Evolutionary conservation across 306 rosid genomes (phyloP).

Genomic region (Quercus engelmannii): DNA sequence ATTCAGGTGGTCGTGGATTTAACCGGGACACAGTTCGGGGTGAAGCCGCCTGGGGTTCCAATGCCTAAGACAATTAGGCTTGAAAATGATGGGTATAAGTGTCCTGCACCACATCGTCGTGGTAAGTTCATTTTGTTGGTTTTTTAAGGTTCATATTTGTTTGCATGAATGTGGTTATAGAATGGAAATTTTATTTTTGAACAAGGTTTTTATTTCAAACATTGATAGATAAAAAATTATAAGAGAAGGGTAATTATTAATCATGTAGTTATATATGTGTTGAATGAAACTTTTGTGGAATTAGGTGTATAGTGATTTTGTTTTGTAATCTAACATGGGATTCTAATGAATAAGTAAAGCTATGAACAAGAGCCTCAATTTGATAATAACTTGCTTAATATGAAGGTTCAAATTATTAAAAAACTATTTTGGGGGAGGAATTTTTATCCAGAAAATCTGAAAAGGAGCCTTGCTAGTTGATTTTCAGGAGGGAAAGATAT

Average conservation of each 20-base stretch:
- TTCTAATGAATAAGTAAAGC: too few relatives aligned
- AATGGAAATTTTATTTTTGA: neutral
- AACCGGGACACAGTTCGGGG: constrained; percentile 65
- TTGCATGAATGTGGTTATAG: neutral
- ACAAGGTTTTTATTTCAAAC: neutral
- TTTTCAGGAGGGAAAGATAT: neutral
- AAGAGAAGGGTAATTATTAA: too few relatives aligned
- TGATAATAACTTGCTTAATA: too few relatives aligned
- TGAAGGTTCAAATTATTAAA: too few relatives aligned
- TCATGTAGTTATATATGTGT: too few relatives aligned
- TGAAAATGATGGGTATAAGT: constrained; percentile 67
- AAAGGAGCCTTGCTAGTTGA: neutral
- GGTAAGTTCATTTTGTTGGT: constrained; percentile 28
- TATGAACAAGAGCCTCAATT: too few relatives aligned
- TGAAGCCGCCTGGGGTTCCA: constrained; percentile 31
- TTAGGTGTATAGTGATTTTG: too few relatives aligned
- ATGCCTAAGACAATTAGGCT: constrained; percentile 79
- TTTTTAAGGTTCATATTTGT: neutral
- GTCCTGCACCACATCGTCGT: constrained; percentile 45
- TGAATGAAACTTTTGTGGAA: too few relatives aligned
- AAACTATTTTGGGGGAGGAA: neutral
- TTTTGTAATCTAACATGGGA: too few relatives aligned
- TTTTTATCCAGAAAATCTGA: neutral
- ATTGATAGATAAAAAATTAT: neutral
- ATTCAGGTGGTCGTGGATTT: constrained; percentile 45